Conservation (phyloP, 2,329 filamentous ascomycete genomes). For the Aureobasidium melanogenum region DNA sequence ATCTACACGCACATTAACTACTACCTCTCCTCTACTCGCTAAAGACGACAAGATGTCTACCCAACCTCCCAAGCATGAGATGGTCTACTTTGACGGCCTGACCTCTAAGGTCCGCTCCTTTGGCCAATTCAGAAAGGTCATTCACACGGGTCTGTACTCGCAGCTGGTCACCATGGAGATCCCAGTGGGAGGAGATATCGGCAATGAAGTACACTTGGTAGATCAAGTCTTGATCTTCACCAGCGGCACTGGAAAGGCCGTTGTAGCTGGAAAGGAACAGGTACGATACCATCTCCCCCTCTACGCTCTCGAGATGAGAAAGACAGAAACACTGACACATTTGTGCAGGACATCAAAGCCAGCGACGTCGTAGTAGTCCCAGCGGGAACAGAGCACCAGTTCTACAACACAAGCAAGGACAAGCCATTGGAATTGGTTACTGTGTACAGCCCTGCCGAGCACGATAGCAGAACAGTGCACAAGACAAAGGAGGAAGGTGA, state of each 20-base stretch:
- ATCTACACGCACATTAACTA: constrained; percentile 14
- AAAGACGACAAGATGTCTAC: constrained; percentile 27
- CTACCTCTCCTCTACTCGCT: constrained; percentile 17
- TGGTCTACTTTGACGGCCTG: constrained; percentile 53
- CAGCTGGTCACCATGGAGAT: constrained; percentile 59
- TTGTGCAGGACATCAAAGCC: background rate
- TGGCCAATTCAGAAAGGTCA: constrained; percentile 50
- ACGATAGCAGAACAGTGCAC: constrained; percentile 51
- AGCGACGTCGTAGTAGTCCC: constrained; percentile 53
- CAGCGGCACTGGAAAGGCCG: constrained; percentile 48
- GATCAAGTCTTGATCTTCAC: constrained; percentile 60
- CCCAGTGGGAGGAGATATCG: constrained; percentile 54
- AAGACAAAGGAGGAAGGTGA: constrained; percentile 56
- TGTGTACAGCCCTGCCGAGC: constrained; percentile 55
- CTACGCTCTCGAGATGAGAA: background rate
- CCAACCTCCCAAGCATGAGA: constrained; percentile 34
- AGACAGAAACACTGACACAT: background rate
- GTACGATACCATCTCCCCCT: constrained; percentile 15
- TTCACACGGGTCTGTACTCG: constrained; percentile 54
- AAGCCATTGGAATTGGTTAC: constrained; percentile 54
- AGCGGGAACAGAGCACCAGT: constrained; percentile 57
- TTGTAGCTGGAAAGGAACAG: constrained; percentile 51
- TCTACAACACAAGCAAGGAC: constrained; percentile 50
- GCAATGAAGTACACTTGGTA: constrained; percentile 58
- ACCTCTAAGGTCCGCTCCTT: constrained; percentile 47